These are phyloP conservation scores for Lichtheimia corymbifera DNA, from an alignment of 371 early-diverging fungal species.

Conservation along the genomic window DNA sequence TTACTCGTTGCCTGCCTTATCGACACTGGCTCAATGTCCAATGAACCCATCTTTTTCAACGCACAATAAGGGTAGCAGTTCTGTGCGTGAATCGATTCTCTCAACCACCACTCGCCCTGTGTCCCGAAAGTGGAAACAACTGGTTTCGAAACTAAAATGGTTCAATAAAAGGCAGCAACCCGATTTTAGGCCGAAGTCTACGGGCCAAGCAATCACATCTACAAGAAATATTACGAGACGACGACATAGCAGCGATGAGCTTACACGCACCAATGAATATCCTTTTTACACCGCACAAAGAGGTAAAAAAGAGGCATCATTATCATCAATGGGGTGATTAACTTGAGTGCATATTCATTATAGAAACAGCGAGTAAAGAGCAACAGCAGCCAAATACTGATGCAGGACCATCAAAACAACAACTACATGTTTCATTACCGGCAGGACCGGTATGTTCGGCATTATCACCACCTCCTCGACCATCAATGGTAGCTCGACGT, in stretches of 20 bases:
- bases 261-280: constrained; percentile 2
- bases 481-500: not conserved
- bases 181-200: too few relatives aligned
- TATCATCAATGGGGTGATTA: too few relatives aligned
- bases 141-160: constrained; percentile 6
- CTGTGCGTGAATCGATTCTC: constrained; percentile 9
- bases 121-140: constrained; percentile 12
- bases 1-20: constrained; percentile 39
- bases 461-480: constrained; percentile 17
- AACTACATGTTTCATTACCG: constrained; percentile 12
- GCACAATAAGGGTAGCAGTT: constrained; percentile 2
- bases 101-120: constrained; percentile 8
- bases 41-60: constrained; percentile 14
- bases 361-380: too few relatives aligned
- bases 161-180: too few relatives aligned
- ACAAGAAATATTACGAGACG: not conserved
- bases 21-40: constrained; percentile 10
- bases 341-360: too few relatives aligned
- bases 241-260: constrained; percentile 12
- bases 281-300: not conserved
- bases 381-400: not conserved
- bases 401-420: not conserved
- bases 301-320: not conserved
- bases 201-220: too few relatives aligned
- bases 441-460: constrained; percentile 15